Evolutionary conservation across 176 grass and related monocot species (phyloP).

Genomic region (Aegilops umbellulata): DNA sequence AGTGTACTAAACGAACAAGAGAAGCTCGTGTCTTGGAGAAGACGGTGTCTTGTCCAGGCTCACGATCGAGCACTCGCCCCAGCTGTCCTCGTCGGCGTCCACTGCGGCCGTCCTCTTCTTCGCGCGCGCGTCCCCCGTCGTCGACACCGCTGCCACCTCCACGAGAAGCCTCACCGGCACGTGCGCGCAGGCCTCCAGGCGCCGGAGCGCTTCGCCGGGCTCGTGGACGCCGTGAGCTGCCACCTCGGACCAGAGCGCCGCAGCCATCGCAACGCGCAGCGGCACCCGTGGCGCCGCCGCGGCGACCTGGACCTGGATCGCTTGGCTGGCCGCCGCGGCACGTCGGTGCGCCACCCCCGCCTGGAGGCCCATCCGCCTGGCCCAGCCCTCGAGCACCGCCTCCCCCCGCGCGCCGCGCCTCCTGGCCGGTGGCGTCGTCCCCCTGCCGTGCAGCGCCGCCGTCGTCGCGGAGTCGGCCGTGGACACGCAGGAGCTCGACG

Average conservation of each 20-base stretch:
- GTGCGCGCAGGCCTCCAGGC: constrained; percentile 45
- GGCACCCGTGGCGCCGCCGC: background rate
- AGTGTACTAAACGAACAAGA: background rate
- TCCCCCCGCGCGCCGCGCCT: background rate
- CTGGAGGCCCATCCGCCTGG: constrained; percentile 26
- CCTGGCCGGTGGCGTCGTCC: background rate
- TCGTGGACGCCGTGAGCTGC: background rate
- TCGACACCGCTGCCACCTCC: constrained; percentile 12
- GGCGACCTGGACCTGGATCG: background rate
- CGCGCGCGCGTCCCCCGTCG: background rate
- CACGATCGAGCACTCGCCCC: constrained; percentile 43
- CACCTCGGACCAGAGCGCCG: constrained; percentile 39
- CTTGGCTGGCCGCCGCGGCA: background rate
- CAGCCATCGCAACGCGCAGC: constrained; percentile 40
- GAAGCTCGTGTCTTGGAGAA: background rate
- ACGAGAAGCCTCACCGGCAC: constrained; percentile 34
- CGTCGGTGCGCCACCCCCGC: background rate
- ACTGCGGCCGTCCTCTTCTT: no score
- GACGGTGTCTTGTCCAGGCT: background rate
- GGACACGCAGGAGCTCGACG: constrained; percentile 4
- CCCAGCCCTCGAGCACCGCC: constrained; percentile 36
- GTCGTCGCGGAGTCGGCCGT: constrained; percentile 19
- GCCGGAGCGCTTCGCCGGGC: background rate
- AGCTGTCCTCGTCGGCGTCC: background rate
- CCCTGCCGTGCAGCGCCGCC: background rate